These are phyloP conservation scores for Monascus purpureus DNA, from an alignment of 495 filamentous ascomycete genomes.

Conservation along the genomic window DNA sequence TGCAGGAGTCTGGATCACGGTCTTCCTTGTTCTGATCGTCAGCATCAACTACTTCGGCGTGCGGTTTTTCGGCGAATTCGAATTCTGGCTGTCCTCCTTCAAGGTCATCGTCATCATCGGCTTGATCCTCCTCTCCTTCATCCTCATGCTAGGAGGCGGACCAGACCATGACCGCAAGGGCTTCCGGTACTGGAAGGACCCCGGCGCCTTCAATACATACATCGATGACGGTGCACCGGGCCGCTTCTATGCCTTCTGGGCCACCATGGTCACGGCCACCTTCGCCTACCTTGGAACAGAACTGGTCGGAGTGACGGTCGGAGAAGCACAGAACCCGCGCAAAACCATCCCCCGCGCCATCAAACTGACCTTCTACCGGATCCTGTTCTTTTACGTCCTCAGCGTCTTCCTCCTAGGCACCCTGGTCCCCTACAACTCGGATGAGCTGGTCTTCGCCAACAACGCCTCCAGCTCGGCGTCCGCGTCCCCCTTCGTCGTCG, in stretches of 20 bases:
- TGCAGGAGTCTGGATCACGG: slow-evolving; percentile 39
- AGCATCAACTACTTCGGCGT: slow-evolving; percentile 46
- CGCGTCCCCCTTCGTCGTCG: slow-evolving; percentile 51
- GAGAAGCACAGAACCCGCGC: slow-evolving; percentile 63
- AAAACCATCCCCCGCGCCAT: slow-evolving; percentile 65
- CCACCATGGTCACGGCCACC: slow-evolving; percentile 60
- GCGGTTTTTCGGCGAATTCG: slow-evolving; percentile 62
- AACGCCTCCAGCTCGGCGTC: slow-evolving; percentile 27
- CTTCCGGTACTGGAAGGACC: slow-evolving; percentile 66
- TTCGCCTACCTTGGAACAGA: slow-evolving; percentile 83
- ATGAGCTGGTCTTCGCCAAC: slow-evolving; percentile 39
- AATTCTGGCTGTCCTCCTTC: slow-evolving; percentile 68
- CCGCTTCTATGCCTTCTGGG: slow-evolving; percentile 65
- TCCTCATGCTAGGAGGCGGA: slow-evolving; percentile 60
- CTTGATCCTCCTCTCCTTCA: slow-evolving; percentile 50
- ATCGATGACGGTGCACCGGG: slow-evolving; percentile 27
- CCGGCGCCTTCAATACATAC: slow-evolving; percentile 42
- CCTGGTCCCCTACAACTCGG: slow-evolving; percentile 41
- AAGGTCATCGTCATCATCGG: slow-evolving; percentile 64
- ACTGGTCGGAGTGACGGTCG: slow-evolving; percentile 56
- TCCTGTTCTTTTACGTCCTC: slow-evolving; percentile 64
- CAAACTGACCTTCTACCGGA: slow-evolving; percentile 72
- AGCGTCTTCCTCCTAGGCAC: slow-evolving; percentile 39
- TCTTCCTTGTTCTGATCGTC: slow-evolving; percentile 39
- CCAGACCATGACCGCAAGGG: slow-evolving; percentile 57